Percentiles rank a stretch among this genome's conserved stretches.
These are phyloP conservation scores for Lithohypha guttulata DNA, from an alignment of 2,329 filamentous ascomycete genomes.

Conservation along the genomic window DNA sequence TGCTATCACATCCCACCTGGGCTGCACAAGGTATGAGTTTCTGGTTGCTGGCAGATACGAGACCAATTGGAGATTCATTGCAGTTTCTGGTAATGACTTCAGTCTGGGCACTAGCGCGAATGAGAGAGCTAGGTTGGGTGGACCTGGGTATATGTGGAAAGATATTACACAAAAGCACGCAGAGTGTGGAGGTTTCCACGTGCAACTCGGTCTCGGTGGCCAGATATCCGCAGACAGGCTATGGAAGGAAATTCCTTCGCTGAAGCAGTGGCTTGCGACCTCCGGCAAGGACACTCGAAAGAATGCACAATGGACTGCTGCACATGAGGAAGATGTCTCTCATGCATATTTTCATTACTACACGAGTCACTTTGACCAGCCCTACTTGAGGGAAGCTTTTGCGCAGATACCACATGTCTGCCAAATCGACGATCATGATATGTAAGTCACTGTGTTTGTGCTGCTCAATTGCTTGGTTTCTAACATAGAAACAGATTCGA, in stretches of 20 bases:
- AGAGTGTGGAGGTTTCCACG: constrained; percentile 91
- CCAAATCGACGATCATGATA: constrained; percentile 93
- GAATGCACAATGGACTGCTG: constrained; percentile 81
- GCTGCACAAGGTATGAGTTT: constrained; percentile 97
- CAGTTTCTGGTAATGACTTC: constrained; percentile 94
- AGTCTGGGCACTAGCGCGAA: constrained; percentile 75
- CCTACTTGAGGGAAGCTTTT: constrained; percentile 86
- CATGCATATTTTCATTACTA: constrained; percentile 99
- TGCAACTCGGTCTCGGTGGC: constrained; percentile 80
- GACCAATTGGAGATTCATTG: constrained; percentile 88
- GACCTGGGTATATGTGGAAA: constrained; percentile 96
- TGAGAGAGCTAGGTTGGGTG: constrained; percentile 75
- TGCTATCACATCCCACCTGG: constrained; percentile 89
- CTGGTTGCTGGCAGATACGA: constrained; percentile 83
- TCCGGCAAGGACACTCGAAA: constrained; percentile 88
- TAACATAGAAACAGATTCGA: constrained; percentile 58
- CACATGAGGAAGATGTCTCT: constrained; percentile 87
- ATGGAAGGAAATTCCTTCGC: constrained; percentile 87
- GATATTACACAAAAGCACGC: constrained; percentile 95
- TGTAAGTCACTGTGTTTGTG: constrained; percentile 51
- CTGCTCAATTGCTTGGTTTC: constrained; percentile 3
- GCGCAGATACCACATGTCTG: constrained; percentile 92
- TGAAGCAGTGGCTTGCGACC: constrained; percentile 92
- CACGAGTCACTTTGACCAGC: constrained; percentile 95
- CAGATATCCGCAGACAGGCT: constrained; percentile 92